These are phyloP conservation scores for Metschnikowia borealis DNA, from an alignment of 805 yeast species.

Conservation along the genomic window DNA sequence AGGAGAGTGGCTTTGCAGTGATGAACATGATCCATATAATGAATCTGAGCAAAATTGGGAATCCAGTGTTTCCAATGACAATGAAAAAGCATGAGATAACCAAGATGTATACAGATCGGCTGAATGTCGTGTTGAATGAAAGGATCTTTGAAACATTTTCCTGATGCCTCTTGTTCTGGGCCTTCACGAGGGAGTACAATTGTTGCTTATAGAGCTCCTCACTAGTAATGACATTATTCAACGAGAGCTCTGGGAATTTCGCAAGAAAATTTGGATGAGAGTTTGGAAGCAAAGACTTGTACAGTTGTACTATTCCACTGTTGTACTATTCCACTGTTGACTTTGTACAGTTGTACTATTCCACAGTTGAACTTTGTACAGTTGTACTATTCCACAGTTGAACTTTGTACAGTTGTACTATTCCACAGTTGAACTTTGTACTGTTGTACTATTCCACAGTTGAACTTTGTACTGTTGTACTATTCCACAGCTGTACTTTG, in stretches of 20 bases:
- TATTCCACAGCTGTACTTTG: too few species aligned
- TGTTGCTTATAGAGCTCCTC: conserved; percentile 41
- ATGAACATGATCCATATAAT: conserved; percentile 77
- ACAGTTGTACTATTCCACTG: too few species aligned
- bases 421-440: too few species aligned
- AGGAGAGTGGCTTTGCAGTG: conserved; percentile 63
- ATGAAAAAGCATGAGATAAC: conserved; percentile 65
- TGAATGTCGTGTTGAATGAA: conserved; percentile 41
- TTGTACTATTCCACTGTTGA: too few species aligned
- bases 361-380: too few species aligned
- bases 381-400: too few species aligned
- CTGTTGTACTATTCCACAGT: too few species aligned
- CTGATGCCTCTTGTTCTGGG: conserved; percentile 40
- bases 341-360: too few species aligned
- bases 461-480: too few species aligned
- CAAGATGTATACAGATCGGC: conserved; percentile 59
- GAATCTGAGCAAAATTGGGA: conserved; percentile 78
- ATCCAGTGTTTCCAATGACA: conserved; percentile 91
- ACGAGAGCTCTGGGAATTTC: conserved; percentile 44
- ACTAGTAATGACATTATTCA: conserved; percentile 35
- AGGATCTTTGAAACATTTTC: conserved; percentile 33
- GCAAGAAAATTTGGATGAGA: conserved; percentile 87
- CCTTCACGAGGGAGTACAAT: conserved; percentile 36
- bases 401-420: too few species aligned
- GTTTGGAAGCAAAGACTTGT: conserved; percentile 71